Evolutionary conservation across 2,329 filamentous ascomycete genomes (phyloP), one percentile per base, ranked within the genome.

Genomic region (Paracorniculantispora psalliotae): DNA sequence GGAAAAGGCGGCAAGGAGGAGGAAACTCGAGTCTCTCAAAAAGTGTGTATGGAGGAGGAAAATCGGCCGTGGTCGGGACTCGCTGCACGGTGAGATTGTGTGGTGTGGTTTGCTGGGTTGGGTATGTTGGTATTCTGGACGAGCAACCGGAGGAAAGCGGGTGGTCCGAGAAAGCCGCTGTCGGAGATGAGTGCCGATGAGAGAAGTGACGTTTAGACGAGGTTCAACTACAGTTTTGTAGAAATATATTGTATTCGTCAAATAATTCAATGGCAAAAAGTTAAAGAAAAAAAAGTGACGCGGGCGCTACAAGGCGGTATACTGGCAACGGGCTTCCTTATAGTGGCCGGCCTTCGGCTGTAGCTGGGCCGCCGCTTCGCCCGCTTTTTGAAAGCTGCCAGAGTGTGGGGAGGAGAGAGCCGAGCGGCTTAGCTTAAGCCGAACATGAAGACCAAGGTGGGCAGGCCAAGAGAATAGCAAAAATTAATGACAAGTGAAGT

Each of bases 361-460:
- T 25, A 48, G 54, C 44, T 43, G n/a, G 23, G 49, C n/a, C n/a
- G 33, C 49, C 33, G 49, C 13, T 30, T 25, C 21, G 37, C 35
- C 50, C 50, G 23, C 50, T 28, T 52, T 52, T 52, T 39, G 39
- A n/a, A 55, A 46, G 39, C 19, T 19, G 30, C 4, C 5, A 3
- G 30, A 17, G 19, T 57, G 46, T 57, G 55, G 46, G 55, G 55
- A 44, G 23, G 37, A 21, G 19, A 33, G 39, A 47, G 48, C 49
- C 48, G 57, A 59, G 49, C 57, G 57, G 49, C 48, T 59, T 52
- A 59, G 48, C 57, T 47, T 59, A 59, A 59, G 57, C 57, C 57
- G 57, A 57, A 47, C 25, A 10, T 25, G 43, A 28, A 5, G 5
- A 25, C 4, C 4, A 41, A 41, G n/a, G n/a, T 17, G 37, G 37